Conservation (phyloP, 441 rosid species). For the Capsella rubella region DNA sequence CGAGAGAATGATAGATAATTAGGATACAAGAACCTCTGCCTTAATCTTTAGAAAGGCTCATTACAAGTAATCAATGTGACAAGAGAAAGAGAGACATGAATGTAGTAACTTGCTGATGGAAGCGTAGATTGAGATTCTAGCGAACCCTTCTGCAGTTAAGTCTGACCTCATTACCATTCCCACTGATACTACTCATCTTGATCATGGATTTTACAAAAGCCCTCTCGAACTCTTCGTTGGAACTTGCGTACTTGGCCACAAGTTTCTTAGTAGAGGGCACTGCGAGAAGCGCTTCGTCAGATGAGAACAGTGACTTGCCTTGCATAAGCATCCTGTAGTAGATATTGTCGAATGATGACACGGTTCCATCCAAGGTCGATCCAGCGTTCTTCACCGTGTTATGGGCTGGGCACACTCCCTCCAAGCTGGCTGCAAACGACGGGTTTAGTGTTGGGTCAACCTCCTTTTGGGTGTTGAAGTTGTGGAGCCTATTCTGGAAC, state of each 20-base stretch:
- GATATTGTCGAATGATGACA: slow-evolving; percentile 50
- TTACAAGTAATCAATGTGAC: slow-evolving; percentile 12
- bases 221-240: slow-evolving; percentile 44
- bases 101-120: slow-evolving; percentile 8
- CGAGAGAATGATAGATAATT: not conserved
- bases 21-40: slow-evolving; percentile 25
- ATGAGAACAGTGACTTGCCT: slow-evolving; percentile 61
- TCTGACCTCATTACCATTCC: slow-evolving; percentile 60
- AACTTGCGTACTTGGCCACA: slow-evolving; percentile 52
- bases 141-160: slow-evolving; percentile 54
- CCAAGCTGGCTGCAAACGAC: slow-evolving; percentile 55
- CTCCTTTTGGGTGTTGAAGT: slow-evolving; percentile 61
- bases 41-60: not conserved
- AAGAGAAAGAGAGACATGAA: not conserved
- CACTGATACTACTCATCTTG: slow-evolving; percentile 64
- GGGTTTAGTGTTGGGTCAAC: slow-evolving; percentile 65
- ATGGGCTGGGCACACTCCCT: slow-evolving; percentile 54
- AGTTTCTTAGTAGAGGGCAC: slow-evolving; percentile 47
- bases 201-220: slow-evolving; percentile 66
- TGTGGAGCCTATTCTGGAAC: slow-evolving; percentile 67
- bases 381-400: slow-evolving; percentile 62
- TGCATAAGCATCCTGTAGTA: slow-evolving; percentile 64
- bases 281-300: slow-evolving; percentile 61
- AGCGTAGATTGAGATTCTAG: slow-evolving; percentile 26
- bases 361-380: slow-evolving; percentile 49